Evolutionary conservation across 306 rosid genomes (phyloP).

Genomic region (Begonia peltatifolia): DNA sequence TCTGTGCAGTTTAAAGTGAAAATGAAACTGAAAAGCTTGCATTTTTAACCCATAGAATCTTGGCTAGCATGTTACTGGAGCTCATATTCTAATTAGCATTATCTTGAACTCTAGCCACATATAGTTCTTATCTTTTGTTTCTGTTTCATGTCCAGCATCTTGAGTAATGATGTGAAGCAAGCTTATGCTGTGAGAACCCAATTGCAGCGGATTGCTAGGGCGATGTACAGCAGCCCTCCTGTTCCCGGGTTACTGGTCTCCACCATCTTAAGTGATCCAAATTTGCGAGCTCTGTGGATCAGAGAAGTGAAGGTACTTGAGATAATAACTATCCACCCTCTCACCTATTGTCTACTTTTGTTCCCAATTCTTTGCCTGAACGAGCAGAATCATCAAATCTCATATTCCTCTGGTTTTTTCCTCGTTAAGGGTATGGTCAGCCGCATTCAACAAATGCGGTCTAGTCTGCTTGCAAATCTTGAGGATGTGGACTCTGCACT

Average conservation of each 20-base stretch:
- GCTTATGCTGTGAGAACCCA: constrained; percentile 19
- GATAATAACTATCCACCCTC: not conserved
- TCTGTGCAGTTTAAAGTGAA: too few species aligned
- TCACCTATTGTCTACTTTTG: not conserved
- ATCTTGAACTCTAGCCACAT: too few species aligned
- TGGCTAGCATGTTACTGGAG: too few species aligned
- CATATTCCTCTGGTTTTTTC: not conserved
- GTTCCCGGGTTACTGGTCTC: constrained; percentile 24
- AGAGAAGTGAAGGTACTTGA: constrained; percentile 23
- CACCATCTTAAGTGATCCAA: constrained; percentile 18
- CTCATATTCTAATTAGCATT: too few species aligned
- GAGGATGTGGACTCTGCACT: constrained; percentile 17
- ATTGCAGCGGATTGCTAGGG: constrained; percentile 22
- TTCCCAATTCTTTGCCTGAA: not conserved
- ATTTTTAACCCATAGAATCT: too few species aligned
- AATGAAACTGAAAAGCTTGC: too few species aligned
- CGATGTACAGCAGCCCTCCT: constrained; percentile 29
- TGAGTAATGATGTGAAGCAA: constrained; percentile 16
- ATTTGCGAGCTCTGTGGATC: constrained; percentile 17
- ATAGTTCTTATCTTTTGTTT: not conserved
- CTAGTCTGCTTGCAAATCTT: constrained; percentile 16
- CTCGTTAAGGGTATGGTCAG: constrained; percentile 15
- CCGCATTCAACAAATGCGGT: constrained; percentile 16
- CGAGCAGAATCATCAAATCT: not conserved
- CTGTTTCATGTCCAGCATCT: constrained; percentile 14